A percentile compares a stretch with the other conserved stretches of the same genome.
Evolutionary conservation across 805 yeast species (phyloP).

Genomic region (Kluyveromyces aestuarii): DNA sequence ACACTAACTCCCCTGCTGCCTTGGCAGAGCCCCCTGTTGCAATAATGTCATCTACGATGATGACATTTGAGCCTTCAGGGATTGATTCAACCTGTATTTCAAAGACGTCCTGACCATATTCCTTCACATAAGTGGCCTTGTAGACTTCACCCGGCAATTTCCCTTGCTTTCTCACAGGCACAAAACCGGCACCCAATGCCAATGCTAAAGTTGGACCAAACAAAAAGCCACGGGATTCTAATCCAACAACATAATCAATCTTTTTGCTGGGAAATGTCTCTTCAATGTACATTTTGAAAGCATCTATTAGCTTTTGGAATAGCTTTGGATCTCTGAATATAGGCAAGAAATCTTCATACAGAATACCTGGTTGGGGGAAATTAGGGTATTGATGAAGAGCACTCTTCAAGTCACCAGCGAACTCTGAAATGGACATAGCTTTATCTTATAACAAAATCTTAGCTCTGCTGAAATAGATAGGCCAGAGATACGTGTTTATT

Average conservation of each 20-base stretch:
- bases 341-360: conserved; percentile 95
- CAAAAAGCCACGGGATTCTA: conserved; percentile 94
- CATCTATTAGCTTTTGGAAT: conserved; percentile 73
- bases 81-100: conserved; percentile 82
- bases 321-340: conserved; percentile 75
- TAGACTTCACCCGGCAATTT: conserved; percentile 83
- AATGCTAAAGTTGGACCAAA: conserved; percentile 95
- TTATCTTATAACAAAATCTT: too few species aligned
- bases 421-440: conserved; percentile 21
- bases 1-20: conserved; percentile 84
- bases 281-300: conserved; percentile 68
- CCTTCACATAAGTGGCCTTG: conserved; percentile 72
- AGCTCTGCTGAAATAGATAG: too few species aligned
- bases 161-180: conserved; percentile 93
- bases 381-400: conserved; percentile 76
- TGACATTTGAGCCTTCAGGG: conserved; percentile 69
- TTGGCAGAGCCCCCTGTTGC: conserved; percentile 97
- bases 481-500: too few species aligned
- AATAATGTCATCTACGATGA: conserved; percentile 90
- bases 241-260: conserved; percentile 85
- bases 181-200: conserved; percentile 80
- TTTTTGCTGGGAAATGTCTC: conserved; percentile 43
- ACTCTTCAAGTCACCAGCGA: conserved; percentile 40
- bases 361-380: conserved; percentile 86
- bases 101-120: conserved; percentile 84